Conservation (phyloP, 805 yeast species). For the Saccharomycopsis capsularis region DNA sequence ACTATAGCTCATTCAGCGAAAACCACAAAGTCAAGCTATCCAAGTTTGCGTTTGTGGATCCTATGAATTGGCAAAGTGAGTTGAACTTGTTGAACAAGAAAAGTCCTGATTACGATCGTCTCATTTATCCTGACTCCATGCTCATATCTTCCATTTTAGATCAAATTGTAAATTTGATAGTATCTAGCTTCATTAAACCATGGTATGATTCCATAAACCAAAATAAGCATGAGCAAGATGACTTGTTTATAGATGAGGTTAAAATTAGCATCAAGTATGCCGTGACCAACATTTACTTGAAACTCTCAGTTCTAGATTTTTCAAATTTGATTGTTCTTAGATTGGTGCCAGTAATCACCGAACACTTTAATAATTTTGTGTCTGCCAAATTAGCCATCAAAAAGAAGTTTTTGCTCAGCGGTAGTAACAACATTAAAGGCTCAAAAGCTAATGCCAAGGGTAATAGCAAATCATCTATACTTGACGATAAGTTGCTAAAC, state of each 20-base stretch:
- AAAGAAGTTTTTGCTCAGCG: slow-evolving; percentile 14
- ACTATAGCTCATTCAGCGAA: slow-evolving; percentile 8
- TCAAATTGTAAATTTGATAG: slow-evolving; percentile 40
- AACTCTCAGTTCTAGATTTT: slow-evolving; percentile 42
- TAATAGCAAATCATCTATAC: neutral
- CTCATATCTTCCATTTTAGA: slow-evolving; percentile 47
- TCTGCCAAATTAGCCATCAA: slow-evolving; percentile 31
- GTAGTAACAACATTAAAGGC: neutral
- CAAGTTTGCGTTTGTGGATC: slow-evolving; percentile 20
- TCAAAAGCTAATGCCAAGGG: neutral
- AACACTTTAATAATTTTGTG: slow-evolving; percentile 51
- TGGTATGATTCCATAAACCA: slow-evolving; percentile 45
- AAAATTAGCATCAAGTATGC: slow-evolving; percentile 38
- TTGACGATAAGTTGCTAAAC: slow-evolving; percentile 2
- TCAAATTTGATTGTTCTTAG: slow-evolving; percentile 51
- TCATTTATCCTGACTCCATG: slow-evolving; percentile 41
- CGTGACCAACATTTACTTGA: slow-evolving; percentile 34
- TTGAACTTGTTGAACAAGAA: neutral
- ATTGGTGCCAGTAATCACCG: slow-evolving; percentile 57
- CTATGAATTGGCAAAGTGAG: slow-evolving; percentile 20
- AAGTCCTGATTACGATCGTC: slow-evolving; percentile 10
- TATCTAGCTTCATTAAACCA: slow-evolving; percentile 45
- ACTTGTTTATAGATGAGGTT: slow-evolving; percentile 37
- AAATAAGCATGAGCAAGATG: slow-evolving; percentile 30
- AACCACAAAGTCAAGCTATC: slow-evolving; percentile 1